A percentile compares a stretch with the other conserved stretches of the same genome.
Evolutionary conservation across 2,329 filamentous ascomycete species (phyloP).

Genomic region (Fusarium brevicatenulatum): DNA sequence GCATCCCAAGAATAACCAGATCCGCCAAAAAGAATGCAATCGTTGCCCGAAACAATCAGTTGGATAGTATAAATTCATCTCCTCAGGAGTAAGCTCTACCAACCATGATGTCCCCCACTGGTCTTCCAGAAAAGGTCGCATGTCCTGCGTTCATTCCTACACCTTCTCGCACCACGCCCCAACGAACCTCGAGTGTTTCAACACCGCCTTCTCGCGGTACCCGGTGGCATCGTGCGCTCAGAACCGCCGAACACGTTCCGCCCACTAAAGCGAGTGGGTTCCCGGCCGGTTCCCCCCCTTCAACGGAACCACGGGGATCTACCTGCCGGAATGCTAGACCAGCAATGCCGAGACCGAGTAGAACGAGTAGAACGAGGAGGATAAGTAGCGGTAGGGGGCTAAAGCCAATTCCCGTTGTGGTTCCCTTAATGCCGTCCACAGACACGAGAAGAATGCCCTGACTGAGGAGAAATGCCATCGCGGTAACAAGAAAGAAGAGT

Average conservation of each 20-base stretch:
- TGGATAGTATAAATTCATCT: background rate
- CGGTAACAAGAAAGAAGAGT: slow-evolving; percentile 56
- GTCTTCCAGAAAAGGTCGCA: slow-evolving; percentile 56
- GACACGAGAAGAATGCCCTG: slow-evolving; percentile 54
- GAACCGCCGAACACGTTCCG: slow-evolving; percentile 62
- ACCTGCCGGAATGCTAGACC: slow-evolving; percentile 55
- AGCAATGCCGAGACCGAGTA: slow-evolving; percentile 49
- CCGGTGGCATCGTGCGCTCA: slow-evolving; percentile 61
- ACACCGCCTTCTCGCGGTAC: slow-evolving; percentile 46
- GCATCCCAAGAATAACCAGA: background rate
- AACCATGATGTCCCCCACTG: slow-evolving; percentile 42
- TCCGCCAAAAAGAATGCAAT: background rate
- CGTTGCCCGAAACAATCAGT: background rate
- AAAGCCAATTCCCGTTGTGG: slow-evolving; percentile 51
- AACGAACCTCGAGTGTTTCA: slow-evolving; percentile 53
- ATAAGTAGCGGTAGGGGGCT: slow-evolving; percentile 56
- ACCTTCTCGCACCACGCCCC: slow-evolving; percentile 58
- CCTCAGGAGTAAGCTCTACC: slow-evolving; percentile 42
- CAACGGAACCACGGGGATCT: slow-evolving; percentile 48
- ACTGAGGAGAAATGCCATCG: slow-evolving; percentile 58
- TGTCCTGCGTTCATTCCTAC: slow-evolving; percentile 53
- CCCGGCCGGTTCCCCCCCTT: slow-evolving; percentile 51
- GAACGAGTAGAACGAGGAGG: slow-evolving; percentile 53
- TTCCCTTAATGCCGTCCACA: slow-evolving; percentile 43
- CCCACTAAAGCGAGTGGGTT: slow-evolving; percentile 61